Base-by-base conservation (phyloP, 768 basidiomycete genomes). In the Kwoniella dejecticola region DNA sequence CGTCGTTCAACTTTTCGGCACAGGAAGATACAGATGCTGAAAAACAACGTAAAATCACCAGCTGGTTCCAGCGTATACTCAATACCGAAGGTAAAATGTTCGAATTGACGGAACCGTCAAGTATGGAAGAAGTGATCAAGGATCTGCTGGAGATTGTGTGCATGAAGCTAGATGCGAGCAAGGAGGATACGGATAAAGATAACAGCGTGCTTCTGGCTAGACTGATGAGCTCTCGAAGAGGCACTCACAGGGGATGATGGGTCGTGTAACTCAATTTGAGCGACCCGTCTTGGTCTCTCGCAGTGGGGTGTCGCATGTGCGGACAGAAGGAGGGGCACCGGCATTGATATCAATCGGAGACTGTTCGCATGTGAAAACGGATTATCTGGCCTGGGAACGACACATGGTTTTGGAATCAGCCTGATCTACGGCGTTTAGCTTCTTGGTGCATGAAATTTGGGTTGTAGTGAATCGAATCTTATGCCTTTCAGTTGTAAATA, bases 51-150 rank as follows among this genome's bases (percentile, higher is more conserved):
- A 41, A 21, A 11, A 57, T 63, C 24, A 40, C 41, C 4, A 23
- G 13, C 17, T 52, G 45, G 47, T 44, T 63, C 3, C 46, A 63
- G 1, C 17, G 40, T 13, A 57, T 63, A 44, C 36, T 63, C 4
- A 21, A 27, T 13, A 56, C 62, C 0, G 38, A 57, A 27, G 57
- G 53, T 13, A 48, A 52, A 36, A 30, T 36, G 17, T 17, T 8
- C 7, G 41, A 42, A 42, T 42, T 12, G 19, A 42, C 11, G 19
- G 11, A 12, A 42, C 11, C 41, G 19, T 42, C 11, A 55, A 36
- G 19, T 27, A 29, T 46, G 7, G 48, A 50, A 24, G 48, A 50
- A 7, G 15, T 33, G 1, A 48, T 62, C 1, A 53, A 31, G 19
- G 52, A 56, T 24, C 24, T 63, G 26, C 8, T 63, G 3, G 31